Evolutionary conservation across 768 basidiomycete genomes (phyloP).

Genomic region (Mycena albidolilacea): DNA sequence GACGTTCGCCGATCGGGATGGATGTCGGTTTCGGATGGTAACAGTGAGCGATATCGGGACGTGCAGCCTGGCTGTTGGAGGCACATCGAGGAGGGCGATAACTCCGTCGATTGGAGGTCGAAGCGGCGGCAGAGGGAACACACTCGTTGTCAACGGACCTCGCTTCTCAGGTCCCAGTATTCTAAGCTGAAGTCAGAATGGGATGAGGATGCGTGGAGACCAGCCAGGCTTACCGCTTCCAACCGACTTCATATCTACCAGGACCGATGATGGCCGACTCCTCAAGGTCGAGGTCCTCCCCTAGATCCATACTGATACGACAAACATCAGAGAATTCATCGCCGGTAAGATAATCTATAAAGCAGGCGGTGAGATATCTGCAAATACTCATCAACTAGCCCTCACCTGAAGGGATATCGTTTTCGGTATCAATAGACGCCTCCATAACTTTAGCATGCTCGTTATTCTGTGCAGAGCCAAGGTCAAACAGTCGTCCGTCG

Average conservation of each 20-base stretch:
- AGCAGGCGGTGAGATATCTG: conserved; percentile 9
- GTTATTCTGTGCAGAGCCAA: conserved; percentile 54
- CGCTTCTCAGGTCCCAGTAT: conserved; percentile 59
- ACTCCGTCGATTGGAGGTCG: conserved; percentile 73
- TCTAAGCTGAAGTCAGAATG: conserved; percentile 50
- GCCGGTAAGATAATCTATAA: conserved; percentile 72
- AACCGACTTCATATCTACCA: conserved; percentile 72
- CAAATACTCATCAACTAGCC: background rate
- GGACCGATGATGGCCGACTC: conserved; percentile 60
- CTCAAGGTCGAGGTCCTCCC: conserved; percentile 54
- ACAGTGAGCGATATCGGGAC: conserved; percentile 68
- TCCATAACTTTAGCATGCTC: conserved; percentile 63
- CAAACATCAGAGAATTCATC: conserved; percentile 76
- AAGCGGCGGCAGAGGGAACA: conserved; percentile 73
- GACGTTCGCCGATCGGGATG: conserved; percentile 76
- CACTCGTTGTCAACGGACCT: conserved; percentile 64
- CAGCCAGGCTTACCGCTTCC: conserved; percentile 69
- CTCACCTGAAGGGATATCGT: conserved; percentile 65
- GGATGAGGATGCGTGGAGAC: conserved; percentile 18
- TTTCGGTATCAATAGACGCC: conserved; percentile 64
- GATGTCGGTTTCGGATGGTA: conserved; percentile 76
- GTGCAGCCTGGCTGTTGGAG: conserved; percentile 77
- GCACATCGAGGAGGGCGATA: conserved; percentile 75
- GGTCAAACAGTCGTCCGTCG: conserved; percentile 16
- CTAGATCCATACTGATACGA: conserved; percentile 62